Conservation (phyloP, 148 eudicot species). For the Dysphania ambrosioides region DNA sequence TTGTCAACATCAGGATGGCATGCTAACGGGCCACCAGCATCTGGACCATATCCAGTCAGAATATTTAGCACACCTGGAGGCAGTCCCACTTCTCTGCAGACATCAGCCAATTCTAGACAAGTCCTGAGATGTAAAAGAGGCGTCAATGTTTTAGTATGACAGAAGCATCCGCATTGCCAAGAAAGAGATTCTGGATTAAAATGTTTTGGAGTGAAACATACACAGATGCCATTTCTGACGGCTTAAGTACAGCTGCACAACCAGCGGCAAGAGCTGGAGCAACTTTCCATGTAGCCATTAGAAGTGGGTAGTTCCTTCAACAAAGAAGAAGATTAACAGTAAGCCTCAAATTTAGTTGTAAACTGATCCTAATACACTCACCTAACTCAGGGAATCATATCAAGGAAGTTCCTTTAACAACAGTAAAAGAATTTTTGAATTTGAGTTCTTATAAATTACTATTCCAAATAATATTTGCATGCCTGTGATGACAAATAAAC, state of each 20-base stretch:
- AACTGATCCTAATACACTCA: neutral
- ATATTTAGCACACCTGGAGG: constrained; percentile 87
- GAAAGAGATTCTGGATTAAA: neutral
- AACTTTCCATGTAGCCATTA: constrained; percentile 99
- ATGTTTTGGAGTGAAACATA: constrained; percentile 31
- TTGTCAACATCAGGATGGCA: constrained; percentile 95
- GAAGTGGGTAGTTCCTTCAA: constrained; percentile 86
- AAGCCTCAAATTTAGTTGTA: neutral
- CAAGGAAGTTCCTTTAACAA: neutral
- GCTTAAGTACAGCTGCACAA: constrained; percentile 92
- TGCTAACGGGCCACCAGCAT: constrained; percentile 95
- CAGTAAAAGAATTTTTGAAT: neutral
- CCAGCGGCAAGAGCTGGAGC: constrained; percentile 99
- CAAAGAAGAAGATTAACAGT: constrained; percentile 12
- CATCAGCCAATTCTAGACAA: constrained; percentile 87
- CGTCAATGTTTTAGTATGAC: neutral
- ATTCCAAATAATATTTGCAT: no score
- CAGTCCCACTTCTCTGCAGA: constrained; percentile 83
- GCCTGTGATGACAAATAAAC: no score
- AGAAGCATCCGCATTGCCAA: neutral
- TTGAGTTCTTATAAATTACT: no score
- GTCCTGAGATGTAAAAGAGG: constrained; percentile 48
- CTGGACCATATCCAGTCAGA: constrained; percentile 85
- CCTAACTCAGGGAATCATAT: neutral
- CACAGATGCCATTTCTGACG: constrained; percentile 90